phyloP scores from a whole-genome alignment of 1,139 yeast species.

The Candida sp. region DNA sequence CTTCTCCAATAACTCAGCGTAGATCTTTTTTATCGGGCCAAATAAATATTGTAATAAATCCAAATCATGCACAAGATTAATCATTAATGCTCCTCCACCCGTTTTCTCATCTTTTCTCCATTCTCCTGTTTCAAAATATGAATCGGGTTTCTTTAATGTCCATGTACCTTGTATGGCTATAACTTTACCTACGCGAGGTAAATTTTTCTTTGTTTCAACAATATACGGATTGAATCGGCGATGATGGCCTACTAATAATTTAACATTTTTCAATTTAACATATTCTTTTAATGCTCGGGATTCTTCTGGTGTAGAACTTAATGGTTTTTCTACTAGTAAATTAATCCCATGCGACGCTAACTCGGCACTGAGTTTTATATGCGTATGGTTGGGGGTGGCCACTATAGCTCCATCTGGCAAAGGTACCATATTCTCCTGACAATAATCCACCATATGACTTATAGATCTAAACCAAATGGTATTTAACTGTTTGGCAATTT shows the following conservation, averaged over 20 bases:
- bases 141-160: conserved; percentile 34
- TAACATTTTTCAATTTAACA: conserved; percentile 21
- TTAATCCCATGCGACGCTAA: conserved; percentile 35
- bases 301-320: conserved; percentile 35
- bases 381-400: conserved; percentile 43
- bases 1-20: conserved; percentile 33
- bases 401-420: conserved; percentile 42
- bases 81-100: conserved; percentile 40
- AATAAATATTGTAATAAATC: conserved; percentile 39
- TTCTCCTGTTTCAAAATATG: conserved; percentile 34
- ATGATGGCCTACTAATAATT: conserved; percentile 41
- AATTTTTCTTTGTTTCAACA: conserved; percentile 28
- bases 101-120: conserved; percentile 33
- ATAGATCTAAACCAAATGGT: conserved; percentile 25
- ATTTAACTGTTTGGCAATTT: conserved; percentile 21
- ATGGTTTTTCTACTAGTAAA: conserved; percentile 39
- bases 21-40: conserved; percentile 37
- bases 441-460: conserved; percentile 23
- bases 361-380: conserved; percentile 28
- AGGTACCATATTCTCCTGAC: conserved; percentile 17
- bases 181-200: conserved; percentile 26
- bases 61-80: conserved; percentile 41
- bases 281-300: conserved; percentile 29
- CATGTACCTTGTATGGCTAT: conserved; percentile 43
- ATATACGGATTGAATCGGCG: conserved; percentile 43